Evolutionary conservation across 2,329 filamentous ascomycete genomes (phyloP).

Genomic region (Alternaria metachromatica): DNA sequence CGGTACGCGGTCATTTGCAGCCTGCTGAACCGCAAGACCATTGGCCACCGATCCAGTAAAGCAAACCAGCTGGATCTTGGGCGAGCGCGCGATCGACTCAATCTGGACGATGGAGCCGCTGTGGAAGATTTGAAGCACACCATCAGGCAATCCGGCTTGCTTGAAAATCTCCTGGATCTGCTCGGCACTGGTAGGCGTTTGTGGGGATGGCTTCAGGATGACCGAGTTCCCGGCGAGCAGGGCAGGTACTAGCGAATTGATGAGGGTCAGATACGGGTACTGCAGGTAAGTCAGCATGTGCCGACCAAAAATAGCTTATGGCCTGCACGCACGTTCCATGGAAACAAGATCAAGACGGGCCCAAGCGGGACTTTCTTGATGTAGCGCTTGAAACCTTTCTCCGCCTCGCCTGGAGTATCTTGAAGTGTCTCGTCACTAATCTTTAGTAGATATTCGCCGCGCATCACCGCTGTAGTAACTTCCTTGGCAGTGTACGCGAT

Average conservation of each 20-base stretch:
- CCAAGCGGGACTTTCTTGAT: constrained; percentile 89
- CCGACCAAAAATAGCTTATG: constrained; percentile 7
- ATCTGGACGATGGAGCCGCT: constrained; percentile 79
- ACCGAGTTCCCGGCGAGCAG: constrained; percentile 88
- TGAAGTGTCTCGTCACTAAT: constrained; percentile 79
- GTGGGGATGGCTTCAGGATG: constrained; percentile 92
- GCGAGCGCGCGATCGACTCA: constrained; percentile 78
- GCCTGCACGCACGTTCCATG: constrained; percentile 82
- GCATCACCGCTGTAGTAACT: constrained; percentile 81
- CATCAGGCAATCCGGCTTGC: constrained; percentile 79
- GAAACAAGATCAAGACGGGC: constrained; percentile 86
- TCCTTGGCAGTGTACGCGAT: constrained; percentile 87
- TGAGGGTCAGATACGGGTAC: constrained; percentile 93
- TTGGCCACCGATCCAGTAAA: constrained; percentile 94
- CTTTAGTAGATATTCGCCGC: constrained; percentile 84
- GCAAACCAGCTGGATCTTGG: constrained; percentile 80
- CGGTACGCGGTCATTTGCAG: constrained; percentile 77
- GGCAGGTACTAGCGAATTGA: constrained; percentile 93
- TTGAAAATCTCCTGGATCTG: constrained; percentile 77
- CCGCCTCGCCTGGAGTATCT: constrained; percentile 80
- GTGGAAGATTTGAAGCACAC: constrained; percentile 92
- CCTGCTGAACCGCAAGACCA: constrained; percentile 83
- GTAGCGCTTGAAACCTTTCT: constrained; percentile 88
- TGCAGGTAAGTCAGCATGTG: constrained; percentile 49
- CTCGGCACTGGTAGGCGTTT: constrained; percentile 91